A percentile compares a stretch with the other conserved stretches of the same genome.
Evolutionary conservation across 2,329 filamentous ascomycete genomes (phyloP).

Genomic region (Verticillium albo-atrum): DNA sequence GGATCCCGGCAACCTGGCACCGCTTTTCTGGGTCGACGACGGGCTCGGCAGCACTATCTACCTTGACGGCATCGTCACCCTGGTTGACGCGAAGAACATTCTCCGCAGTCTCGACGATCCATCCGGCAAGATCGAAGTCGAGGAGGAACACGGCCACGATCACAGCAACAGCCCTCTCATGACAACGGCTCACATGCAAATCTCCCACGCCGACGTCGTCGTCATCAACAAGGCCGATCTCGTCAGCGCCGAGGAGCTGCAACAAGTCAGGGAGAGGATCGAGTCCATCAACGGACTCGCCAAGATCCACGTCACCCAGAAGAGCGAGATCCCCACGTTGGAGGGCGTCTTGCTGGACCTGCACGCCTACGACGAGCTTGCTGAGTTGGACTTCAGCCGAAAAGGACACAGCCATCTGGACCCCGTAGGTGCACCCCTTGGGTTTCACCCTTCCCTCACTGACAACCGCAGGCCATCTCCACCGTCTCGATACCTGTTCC

Average conservation of each 20-base stretch:
- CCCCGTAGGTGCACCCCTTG: constrained; percentile 50
- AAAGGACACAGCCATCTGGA: constrained; percentile 92
- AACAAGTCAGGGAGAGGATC: constrained; percentile 66
- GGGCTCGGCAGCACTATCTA: constrained; percentile 93
- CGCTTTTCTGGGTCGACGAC: constrained; percentile 96
- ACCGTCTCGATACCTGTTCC: constrained; percentile 72
- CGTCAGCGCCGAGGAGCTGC: constrained; percentile 65
- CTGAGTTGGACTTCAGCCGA: constrained; percentile 62
- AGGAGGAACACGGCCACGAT: constrained; percentile 42
- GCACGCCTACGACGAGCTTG: constrained; percentile 85
- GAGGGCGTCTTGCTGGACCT: constrained; percentile 86
- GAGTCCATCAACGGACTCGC: constrained; percentile 86
- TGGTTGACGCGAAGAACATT: constrained; percentile 94
- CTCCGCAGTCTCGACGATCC: constrained; percentile 75
- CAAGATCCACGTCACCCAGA: constrained; percentile 75
- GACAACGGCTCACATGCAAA: constrained; percentile 92
- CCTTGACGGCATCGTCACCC: constrained; percentile 90
- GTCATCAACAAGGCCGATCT: constrained; percentile 93
- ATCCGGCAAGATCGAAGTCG: constrained; percentile 39
- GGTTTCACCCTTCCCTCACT: constrained; percentile 4
- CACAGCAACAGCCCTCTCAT: constrained; percentile 62
- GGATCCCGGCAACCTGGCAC: constrained; percentile 92
- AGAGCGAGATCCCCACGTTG: constrained; percentile 73
- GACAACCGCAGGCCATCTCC: constrained; percentile 63
- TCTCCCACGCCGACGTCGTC: constrained; percentile 93